These are phyloP conservation scores for Epichloe glyceriae DNA, from an alignment of 2,329 filamentous ascomycete genomes.

Conservation along the genomic window DNA sequence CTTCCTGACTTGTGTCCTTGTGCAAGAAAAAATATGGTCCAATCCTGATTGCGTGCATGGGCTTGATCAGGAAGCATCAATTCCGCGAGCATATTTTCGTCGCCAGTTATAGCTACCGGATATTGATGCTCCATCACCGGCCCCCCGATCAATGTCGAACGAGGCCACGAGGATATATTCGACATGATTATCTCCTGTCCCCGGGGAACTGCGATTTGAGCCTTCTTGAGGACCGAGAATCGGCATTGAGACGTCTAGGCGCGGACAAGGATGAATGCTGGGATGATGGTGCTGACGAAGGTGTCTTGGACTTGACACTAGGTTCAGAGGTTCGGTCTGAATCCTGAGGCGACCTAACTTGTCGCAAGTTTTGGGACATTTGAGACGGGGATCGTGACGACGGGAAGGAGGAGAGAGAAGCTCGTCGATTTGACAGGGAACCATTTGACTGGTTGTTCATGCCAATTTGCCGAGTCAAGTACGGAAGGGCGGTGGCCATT, in stretches of 20 bases:
- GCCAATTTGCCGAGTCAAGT: slow-evolving; percentile 25
- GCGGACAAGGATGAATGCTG: slow-evolving; percentile 48
- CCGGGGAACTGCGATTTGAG: slow-evolving; percentile 64
- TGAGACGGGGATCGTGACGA: slow-evolving; percentile 44
- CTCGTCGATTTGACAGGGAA: slow-evolving; percentile 24
- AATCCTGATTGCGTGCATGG: slow-evolving; percentile 88
- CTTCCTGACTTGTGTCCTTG: slow-evolving; percentile 77
- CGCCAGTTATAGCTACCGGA: slow-evolving; percentile 84
- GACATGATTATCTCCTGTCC: slow-evolving; percentile 78
- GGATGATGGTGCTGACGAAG: slow-evolving; percentile 46
- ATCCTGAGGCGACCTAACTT: slow-evolving; percentile 44
- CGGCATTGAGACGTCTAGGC: slow-evolving; percentile 35
- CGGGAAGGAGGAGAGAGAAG: slow-evolving; percentile 53
- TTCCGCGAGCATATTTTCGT: slow-evolving; percentile 96
- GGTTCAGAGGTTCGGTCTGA: slow-evolving; percentile 44
- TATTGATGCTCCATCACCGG: slow-evolving; percentile 99
- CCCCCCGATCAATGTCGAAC: slow-evolving; percentile 92
- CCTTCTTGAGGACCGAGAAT: slow-evolving; percentile 39
- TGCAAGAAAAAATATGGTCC: slow-evolving; percentile 99
- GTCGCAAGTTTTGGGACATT: slow-evolving; percentile 41
- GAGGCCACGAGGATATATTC: slow-evolving; percentile 97
- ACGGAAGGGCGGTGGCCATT: slow-evolving; percentile 31
- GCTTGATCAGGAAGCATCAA: slow-evolving; percentile 97
- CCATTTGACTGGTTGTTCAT: slow-evolving; percentile 23
- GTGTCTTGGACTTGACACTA: slow-evolving; percentile 46